These are phyloP conservation scores for Trematosphaeria pertusa DNA, from an alignment of 2,329 filamentous ascomycete species.

Conservation along the genomic window DNA sequence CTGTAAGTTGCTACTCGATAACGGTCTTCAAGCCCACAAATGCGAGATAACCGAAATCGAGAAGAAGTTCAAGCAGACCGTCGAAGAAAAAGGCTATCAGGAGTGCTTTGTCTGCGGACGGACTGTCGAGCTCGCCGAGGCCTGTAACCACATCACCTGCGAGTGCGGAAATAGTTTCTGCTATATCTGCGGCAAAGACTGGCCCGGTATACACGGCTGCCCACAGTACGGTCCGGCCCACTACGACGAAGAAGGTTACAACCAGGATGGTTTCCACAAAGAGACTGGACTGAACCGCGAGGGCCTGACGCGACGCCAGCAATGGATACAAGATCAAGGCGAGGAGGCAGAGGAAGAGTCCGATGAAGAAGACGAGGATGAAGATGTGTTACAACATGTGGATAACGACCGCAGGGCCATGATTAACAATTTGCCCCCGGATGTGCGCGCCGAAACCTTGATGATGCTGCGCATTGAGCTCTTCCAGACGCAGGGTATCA, in stretches of 20 bases:
- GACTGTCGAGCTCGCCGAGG: conserved; percentile 38
- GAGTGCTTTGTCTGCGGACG: conserved; percentile 34
- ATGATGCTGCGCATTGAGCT: conserved; percentile 25
- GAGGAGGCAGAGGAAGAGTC: conserved; percentile 8
- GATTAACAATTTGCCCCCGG: conserved; percentile 15
- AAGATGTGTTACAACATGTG: conserved; percentile 25
- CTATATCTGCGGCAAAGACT: conserved; percentile 41
- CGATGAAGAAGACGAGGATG: conserved; percentile 17
- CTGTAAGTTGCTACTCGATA: conserved; percentile 28
- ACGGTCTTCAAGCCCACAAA: conserved; percentile 17
- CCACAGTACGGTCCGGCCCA: conserved; percentile 37
- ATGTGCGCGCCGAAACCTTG: conserved; percentile 20
- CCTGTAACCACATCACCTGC: conserved; percentile 45
- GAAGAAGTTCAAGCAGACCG: conserved; percentile 30
- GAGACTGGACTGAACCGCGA: conserved; percentile 34
- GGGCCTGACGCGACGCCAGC: conserved; percentile 26
- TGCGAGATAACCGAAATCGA: conserved; percentile 33
- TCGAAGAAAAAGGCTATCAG: conserved; percentile 35
- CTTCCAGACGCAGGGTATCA: conserved; percentile 22
- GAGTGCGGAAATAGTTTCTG: conserved; percentile 40
- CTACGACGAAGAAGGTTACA: conserved; percentile 42
- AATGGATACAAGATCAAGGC: conserved; percentile 5
- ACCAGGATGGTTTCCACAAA: conserved; percentile 39
- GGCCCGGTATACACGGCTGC: conserved; percentile 39
- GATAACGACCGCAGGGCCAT: conserved; percentile 14